Evolutionary conservation across 148 eudicot genomes (phyloP).

Genomic region (Vaccinium macrocarpon): DNA sequence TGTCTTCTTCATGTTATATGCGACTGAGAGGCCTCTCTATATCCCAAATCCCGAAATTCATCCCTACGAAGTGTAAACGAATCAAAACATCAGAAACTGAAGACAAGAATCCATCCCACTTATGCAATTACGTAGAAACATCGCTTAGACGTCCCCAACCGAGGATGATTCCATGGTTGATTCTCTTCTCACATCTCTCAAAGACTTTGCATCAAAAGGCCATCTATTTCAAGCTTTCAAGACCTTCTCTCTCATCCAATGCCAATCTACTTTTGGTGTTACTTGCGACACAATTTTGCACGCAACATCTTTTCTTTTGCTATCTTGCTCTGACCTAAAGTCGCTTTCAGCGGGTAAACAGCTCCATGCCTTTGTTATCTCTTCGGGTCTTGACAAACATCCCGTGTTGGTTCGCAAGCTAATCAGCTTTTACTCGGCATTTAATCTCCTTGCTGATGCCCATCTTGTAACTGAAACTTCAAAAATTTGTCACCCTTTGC

Average conservation of each 20-base stretch:
- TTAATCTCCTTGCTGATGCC: constrained; percentile 51
- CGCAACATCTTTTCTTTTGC: constrained; percentile 54
- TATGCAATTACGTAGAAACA: constrained; percentile 13
- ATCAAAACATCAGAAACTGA: constrained; percentile 19
- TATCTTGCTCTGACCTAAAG: constrained; percentile 46
- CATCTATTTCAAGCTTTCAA: constrained; percentile 51
- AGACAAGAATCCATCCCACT: constrained; percentile 17
- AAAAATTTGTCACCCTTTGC: constrained; percentile 44
- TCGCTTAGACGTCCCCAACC: constrained; percentile 15
- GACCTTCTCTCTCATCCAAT: constrained; percentile 43
- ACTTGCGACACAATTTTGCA: constrained; percentile 34
- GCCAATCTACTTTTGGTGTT: constrained; percentile 28
- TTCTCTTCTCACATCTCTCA: constrained; percentile 48
- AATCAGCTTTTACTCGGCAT: constrained; percentile 54
- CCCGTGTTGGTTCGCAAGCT: constrained; percentile 52
- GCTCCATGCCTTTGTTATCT: constrained; percentile 54
- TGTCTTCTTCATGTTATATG: constrained; percentile 31
- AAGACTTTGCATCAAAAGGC: constrained; percentile 49
- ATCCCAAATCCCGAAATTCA: constrained; percentile 36
- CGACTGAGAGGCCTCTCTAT: constrained; percentile 29
- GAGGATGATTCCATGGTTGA: constrained; percentile 44
- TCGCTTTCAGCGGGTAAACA: constrained; percentile 57
- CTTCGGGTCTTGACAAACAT: constrained; percentile 49
- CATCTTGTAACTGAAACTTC: constrained; percentile 47
- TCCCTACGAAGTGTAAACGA: constrained; percentile 55